Percentiles rank a stretch among this genome's conserved stretches.
phyloP scores from a whole-genome alignment of 2,329 filamentous ascomycete species.

The Tothia fuscella region DNA sequence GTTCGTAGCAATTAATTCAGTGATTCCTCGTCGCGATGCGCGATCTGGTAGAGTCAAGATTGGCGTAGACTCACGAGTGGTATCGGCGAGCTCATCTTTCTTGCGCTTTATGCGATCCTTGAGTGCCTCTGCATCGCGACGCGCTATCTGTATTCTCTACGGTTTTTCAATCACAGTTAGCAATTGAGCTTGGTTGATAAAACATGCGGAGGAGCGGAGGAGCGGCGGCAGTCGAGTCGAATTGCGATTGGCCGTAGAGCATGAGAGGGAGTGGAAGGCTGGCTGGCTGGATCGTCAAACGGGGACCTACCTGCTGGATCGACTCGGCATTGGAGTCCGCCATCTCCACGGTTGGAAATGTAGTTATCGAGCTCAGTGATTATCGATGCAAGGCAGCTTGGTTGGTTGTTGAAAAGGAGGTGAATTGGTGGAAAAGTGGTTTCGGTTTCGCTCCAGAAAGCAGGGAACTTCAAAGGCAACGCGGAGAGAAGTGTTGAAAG shows the following conservation, averaged over 20 bases:
- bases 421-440: constrained; percentile 3
- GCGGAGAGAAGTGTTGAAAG: background rate
- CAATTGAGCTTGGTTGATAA: too few species aligned
- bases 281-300: too few species aligned
- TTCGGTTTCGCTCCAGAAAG: too few species aligned
- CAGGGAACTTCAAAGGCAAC: background rate
- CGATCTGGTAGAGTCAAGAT: constrained; percentile 3
- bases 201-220: too few species aligned
- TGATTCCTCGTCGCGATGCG: background rate
- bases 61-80: constrained; percentile 60
- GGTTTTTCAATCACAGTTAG: too few species aligned
- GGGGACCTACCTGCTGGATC: too few species aligned
- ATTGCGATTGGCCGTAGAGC: too few species aligned
- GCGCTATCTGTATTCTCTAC: constrained; percentile 82
- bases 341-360: constrained; percentile 5
- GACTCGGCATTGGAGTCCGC: constrained; percentile 9
- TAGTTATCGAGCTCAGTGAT: too few species aligned
- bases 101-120: constrained; percentile 99
- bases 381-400: background rate
- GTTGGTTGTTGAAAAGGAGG: background rate
- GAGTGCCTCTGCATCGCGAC: constrained; percentile 92
- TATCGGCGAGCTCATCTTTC: constrained; percentile 99
- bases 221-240: too few species aligned
- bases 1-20: constrained; percentile 17
- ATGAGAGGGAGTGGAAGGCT: too few species aligned